Percentiles rank a stretch among this genome's conserved stretches.
Evolutionary conservation across 441 rosid species (phyloP).

Genomic region (Pelargonium australe): DNA sequence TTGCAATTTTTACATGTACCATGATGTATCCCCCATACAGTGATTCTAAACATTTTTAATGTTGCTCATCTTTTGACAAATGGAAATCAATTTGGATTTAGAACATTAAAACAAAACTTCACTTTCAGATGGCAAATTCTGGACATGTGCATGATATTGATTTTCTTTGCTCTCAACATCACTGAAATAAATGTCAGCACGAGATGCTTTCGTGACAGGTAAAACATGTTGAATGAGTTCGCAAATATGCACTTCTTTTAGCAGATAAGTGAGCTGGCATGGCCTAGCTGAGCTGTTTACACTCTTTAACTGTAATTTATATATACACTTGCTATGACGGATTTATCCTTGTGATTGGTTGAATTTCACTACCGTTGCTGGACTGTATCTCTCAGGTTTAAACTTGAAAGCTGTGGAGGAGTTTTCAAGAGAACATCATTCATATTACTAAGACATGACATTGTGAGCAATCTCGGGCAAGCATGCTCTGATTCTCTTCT

Average conservation of each 20-base stretch:
- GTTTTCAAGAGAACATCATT: too few species aligned
- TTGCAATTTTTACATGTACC: background rate
- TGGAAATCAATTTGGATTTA: background rate
- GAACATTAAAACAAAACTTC: background rate
- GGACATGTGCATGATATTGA: background rate
- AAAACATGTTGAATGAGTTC: background rate
- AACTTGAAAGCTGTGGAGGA: background rate
- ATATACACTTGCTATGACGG: too few species aligned
- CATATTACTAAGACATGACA: background rate
- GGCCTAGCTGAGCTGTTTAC: background rate
- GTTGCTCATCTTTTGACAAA: background rate
- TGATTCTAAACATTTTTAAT: background rate
- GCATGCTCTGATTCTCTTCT: background rate
- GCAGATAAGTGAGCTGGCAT: background rate
- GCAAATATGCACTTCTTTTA: background rate
- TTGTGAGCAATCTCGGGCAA: background rate
- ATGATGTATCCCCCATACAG: background rate
- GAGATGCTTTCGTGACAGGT: background rate
- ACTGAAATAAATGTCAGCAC: background rate
- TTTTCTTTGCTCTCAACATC: background rate
- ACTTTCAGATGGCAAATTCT: too few species aligned
- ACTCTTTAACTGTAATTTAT: background rate
- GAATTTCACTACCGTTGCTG: too few species aligned
- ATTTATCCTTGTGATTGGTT: too few species aligned
- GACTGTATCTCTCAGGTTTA: too few species aligned